A percentile compares a stretch with the other conserved stretches of the same genome.
Evolutionary conservation across 352 stramenopile species (phyloP).

Genomic region (Globisporangium ultimum): DNA sequence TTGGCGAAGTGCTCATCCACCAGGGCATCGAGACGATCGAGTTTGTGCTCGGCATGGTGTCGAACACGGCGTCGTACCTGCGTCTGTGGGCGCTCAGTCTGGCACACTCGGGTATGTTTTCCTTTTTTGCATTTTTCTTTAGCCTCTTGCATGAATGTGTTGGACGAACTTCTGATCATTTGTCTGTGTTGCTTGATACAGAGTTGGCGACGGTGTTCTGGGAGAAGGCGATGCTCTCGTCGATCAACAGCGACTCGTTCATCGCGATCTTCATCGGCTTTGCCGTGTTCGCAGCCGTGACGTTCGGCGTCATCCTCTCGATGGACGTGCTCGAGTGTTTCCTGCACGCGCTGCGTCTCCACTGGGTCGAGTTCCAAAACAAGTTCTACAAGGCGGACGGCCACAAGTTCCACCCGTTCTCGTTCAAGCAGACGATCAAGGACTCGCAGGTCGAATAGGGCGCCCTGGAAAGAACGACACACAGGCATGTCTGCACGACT

Average conservation of each 20-base stretch:
- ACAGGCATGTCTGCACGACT: too few relatives aligned
- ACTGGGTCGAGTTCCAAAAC: constrained; percentile 99
- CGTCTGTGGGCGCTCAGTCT: constrained; percentile 99
- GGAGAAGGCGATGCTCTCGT: constrained; percentile 98
- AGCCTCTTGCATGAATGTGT: neutral
- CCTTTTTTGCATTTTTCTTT: neutral
- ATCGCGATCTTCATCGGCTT: constrained; percentile 96
- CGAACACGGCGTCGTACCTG: constrained; percentile 99
- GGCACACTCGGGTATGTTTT: constrained; percentile 90
- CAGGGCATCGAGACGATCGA: constrained; percentile 99
- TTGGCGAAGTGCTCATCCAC: constrained; percentile 98
- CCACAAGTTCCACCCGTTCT: constrained; percentile 96
- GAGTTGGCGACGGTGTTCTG: constrained; percentile 94
- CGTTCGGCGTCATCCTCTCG: constrained; percentile 96
- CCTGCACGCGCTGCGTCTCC: constrained; percentile 97
- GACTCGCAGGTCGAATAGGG: constrained; percentile 49
- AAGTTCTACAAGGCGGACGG: constrained; percentile 99
- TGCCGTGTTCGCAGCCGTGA: constrained; percentile 91
- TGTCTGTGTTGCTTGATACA: constrained; percentile 9
- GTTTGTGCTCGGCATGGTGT: constrained; percentile 99
- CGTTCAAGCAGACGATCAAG: constrained; percentile 88
- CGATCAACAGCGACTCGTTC: constrained; percentile 96
- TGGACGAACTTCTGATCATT: constrained; percentile 32
- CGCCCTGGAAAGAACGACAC: neutral
- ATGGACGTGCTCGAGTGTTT: constrained; percentile 99